phyloP scores from a whole-genome alignment of 2,329 filamentous ascomycete species.

The Exophiala mesophila region DNA sequence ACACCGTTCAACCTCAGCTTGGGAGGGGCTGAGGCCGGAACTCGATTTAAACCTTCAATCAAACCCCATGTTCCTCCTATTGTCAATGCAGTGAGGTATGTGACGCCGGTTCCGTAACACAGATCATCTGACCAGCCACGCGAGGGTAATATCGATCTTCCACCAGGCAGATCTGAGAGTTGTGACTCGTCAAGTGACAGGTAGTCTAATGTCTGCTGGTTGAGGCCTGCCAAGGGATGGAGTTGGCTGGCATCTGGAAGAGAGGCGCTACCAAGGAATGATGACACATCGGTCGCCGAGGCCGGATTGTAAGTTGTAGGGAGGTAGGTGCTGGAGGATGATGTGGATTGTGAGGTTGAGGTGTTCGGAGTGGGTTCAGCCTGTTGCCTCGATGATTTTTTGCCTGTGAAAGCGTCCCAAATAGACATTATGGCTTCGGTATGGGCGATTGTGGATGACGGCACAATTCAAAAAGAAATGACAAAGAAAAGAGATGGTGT shows the following conservation, averaged over 20 bases:
- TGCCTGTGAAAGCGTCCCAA: conserved; percentile 59
- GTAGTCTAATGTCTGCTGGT: conserved; percentile 92
- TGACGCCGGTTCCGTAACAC: conserved; percentile 93
- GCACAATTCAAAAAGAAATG: conserved; percentile 3
- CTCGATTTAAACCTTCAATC: conserved; percentile 76
- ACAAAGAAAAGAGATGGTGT: conserved; percentile 1
- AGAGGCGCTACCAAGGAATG: conserved; percentile 71
- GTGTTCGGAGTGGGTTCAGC: conserved; percentile 41
- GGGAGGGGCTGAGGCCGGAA: conserved; percentile 66
- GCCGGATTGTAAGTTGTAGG: conserved; percentile 60
- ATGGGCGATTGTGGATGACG: too few relatives aligned
- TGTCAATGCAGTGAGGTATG: conserved; percentile 81
- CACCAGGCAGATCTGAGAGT: conserved; percentile 78
- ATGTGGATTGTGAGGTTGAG: conserved; percentile 36
- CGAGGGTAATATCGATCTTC: conserved; percentile 82
- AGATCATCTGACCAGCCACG: conserved; percentile 97
- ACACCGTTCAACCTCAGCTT: conserved; percentile 92
- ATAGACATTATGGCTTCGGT: conserved; percentile 47
- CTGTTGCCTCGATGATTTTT: conserved; percentile 41
- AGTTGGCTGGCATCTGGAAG: conserved; percentile 83
- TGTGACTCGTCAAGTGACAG: conserved; percentile 87
- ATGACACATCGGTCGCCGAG: conserved; percentile 72
- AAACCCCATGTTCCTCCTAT: conserved; percentile 89
- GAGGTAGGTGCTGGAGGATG: conserved; percentile 36
- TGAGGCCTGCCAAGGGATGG: conserved; percentile 88